Evolutionary conservation across 2,329 filamentous ascomycete species (phyloP), one percentile per base, ranked within the genome.

Genomic region (Exophiala alcalophila): DNA sequence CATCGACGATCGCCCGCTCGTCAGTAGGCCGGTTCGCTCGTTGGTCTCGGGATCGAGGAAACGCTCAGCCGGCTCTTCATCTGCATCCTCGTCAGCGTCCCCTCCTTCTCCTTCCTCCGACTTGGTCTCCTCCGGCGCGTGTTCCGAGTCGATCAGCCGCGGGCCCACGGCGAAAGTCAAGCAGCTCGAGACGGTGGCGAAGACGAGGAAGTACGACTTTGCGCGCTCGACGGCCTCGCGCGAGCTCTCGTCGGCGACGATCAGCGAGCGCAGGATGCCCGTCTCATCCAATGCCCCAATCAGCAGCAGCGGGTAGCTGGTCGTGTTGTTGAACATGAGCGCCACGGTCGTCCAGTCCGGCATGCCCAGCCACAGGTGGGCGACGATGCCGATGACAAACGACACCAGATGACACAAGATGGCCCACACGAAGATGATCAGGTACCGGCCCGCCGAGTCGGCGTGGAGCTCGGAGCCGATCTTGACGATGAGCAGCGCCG

Each of bases 201-300:
- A 83, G 45, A 84, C 73, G 3, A 84, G 63, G 55, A 84, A 83
- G 59, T 82, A 84, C 10, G 76, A 77, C 57, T 82, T 78, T 5
- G 79, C 79, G 7, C 80, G 68, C 39, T 76, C 70, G 9, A 83
- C 65, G 0, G 76, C 77, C 3, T 65, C 64, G 2, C 61, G 53
- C 2, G 64, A 60, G 2, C 66, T 59, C 51, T 74, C 66, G 59
- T 70, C 54, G 53, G 71, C 52, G 47, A 62, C 49, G 46, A 71
- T 59, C 12, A 83, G 65, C 2, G 67, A 59, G 16, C 68, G 59
- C 5, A 84, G 63, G 18, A 82, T 76, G 2, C 77, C 78, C 0
- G 80, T 80, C 7, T 70, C 65, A 28, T 71, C 65, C 19, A 80
- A 63, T 3, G 74, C 72, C 21, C 74, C 67, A 3, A 77, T 63